These are phyloP conservation scores for Ophiostoma ulmi DNA, from an alignment of 2,329 filamentous ascomycete species.

Conservation along the genomic window DNA sequence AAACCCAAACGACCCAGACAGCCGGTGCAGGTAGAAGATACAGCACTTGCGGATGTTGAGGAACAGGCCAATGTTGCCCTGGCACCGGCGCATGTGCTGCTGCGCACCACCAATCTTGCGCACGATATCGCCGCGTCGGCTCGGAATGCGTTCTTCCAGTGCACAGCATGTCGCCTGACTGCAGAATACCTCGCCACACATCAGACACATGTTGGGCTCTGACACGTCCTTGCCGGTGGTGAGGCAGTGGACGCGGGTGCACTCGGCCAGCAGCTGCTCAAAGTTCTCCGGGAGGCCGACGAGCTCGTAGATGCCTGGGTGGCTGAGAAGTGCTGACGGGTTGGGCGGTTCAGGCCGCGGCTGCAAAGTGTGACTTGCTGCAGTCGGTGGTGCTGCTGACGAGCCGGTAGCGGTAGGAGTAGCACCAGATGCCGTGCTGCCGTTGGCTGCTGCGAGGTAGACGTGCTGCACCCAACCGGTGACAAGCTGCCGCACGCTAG, in stretches of 20 bases:
- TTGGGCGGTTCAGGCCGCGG: constrained; percentile 24
- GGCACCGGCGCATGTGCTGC: constrained; percentile 76
- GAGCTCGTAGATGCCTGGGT: constrained; percentile 90
- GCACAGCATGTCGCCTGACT: constrained; percentile 90
- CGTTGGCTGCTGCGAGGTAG: constrained; percentile 29
- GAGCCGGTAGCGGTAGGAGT: background rate
- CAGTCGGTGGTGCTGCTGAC: background rate
- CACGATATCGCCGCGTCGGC: constrained; percentile 34
- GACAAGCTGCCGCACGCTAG: constrained; percentile 38
- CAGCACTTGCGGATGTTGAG: constrained; percentile 96
- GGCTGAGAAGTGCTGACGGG: constrained; percentile 53
- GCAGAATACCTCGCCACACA: constrained; percentile 96
- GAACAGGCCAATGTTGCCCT: constrained; percentile 84
- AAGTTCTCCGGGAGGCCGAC: constrained; percentile 89
- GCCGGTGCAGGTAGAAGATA: constrained; percentile 77
- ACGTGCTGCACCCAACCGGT: constrained; percentile 68
- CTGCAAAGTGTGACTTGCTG: background rate
- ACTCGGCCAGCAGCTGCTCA: constrained; percentile 87
- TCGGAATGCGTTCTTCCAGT: constrained; percentile 50
- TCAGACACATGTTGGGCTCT: constrained; percentile 86
- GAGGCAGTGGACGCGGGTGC: constrained; percentile 75
- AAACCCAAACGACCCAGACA: constrained; percentile 74
- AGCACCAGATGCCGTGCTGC: constrained; percentile 7
- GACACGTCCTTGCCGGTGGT: constrained; percentile 86
- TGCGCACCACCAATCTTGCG: constrained; percentile 69